These are phyloP conservation scores for Lupinus albus DNA, from an alignment of 306 rosid genomes.

Conservation along the genomic window DNA sequence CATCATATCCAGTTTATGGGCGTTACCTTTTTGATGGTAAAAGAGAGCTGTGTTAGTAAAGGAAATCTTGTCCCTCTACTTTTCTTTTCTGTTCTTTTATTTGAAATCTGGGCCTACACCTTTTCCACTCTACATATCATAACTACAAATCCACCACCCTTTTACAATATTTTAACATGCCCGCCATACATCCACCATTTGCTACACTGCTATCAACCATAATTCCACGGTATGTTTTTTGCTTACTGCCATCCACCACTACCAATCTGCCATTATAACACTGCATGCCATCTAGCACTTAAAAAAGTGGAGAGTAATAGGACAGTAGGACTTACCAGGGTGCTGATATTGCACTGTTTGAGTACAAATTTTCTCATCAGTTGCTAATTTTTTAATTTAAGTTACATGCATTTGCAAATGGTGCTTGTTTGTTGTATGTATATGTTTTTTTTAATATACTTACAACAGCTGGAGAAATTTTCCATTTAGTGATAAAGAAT, in stretches of 20 bases:
- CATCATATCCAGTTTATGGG: not conserved
- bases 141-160: not conserved
- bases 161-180: too few species aligned
- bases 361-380: not conserved
- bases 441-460: not conserved
- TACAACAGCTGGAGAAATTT: not conserved
- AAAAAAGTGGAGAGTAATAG: not conserved
- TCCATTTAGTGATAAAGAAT: constrained; percentile 20
- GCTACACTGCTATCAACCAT: too few species aligned
- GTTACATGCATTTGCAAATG: constrained; percentile 14
- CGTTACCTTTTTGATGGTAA: not conserved
- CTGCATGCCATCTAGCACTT: not conserved
- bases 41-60: not conserved
- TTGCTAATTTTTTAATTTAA: constrained; percentile 18
- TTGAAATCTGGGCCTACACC: not conserved
- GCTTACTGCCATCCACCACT: too few species aligned
- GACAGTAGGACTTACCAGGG: not conserved
- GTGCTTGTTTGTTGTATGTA: constrained; percentile 26
- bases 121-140: not conserved
- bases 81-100: not conserved
- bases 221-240: too few species aligned
- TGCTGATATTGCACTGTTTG: constrained; percentile 26
- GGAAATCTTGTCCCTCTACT: not conserved
- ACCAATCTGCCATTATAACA: too few species aligned
- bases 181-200: too few species aligned